Evolutionary conservation across 768 basidiomycete species (phyloP), one percentile per base, ranked within the genome.

Genomic region (Leccinum boreale): DNA sequence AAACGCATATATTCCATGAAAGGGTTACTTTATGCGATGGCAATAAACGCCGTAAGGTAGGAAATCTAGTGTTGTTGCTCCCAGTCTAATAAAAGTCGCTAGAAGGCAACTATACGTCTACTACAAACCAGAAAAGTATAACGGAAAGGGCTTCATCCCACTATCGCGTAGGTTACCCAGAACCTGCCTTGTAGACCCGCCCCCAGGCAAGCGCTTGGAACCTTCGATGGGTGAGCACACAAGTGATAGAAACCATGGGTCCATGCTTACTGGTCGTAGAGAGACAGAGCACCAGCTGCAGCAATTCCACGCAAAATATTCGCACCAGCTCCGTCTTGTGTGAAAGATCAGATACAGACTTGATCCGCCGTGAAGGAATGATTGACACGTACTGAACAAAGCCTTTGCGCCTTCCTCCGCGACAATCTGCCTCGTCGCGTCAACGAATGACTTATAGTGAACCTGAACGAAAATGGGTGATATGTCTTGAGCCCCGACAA

Each of bases 311-410:
- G 83, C 65, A 85, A 53, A 50, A 77, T 74, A 67, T 82, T 81
- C 57, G 80, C 81, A 62, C 81, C 83, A 57, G 81, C 83, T 65
- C 85, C 83, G 72, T 82, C 84, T 83, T 75, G 78, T 23, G 24
- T 42, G 12, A 49, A 47, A 15, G 6, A 51, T 64, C 10, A 58
- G 50, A 44, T 2, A 44, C 42, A 19, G 11, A n/a, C 39, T 44
- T 42, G 19, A 21, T 44, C 26, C 4, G 42, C n/a, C 3, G 11
- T 21, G 19, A 24, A 39, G 9, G 49, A 47, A 15, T 19, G 36
- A n/a, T 35, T 23, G 21, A 15, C 21, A 62, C 76, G 8, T 57
- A 75, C 73, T 72, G 59, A 79, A 77, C 31, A 79, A 62, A 0
- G 76, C 63, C 52, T 65, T 74, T 19, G 56, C 52, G 3, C 78